These are phyloP conservation scores for Blastosporella zonata DNA, from an alignment of 1,284 basidiomycete species.

Conservation along the genomic window DNA sequence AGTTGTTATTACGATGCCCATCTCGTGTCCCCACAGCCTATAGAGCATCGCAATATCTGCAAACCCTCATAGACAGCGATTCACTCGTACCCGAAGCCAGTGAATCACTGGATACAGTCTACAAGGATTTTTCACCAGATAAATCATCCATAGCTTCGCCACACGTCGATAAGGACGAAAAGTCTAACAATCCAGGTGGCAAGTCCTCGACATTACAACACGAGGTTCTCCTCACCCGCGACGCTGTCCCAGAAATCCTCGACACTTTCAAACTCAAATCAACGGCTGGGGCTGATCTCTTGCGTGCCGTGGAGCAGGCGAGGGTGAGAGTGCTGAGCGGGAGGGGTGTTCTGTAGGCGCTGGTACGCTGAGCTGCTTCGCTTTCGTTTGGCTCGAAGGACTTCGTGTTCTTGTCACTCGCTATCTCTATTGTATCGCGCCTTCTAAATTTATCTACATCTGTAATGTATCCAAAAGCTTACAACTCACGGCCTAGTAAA, in stretches of 20 bases:
- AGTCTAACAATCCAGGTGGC: neutral
- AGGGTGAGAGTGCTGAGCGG: slow-evolving; percentile 29
- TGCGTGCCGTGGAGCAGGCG: slow-evolving; percentile 64
- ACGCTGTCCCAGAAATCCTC: slow-evolving; percentile 52
- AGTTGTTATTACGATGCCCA: neutral
- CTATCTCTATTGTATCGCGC: neutral
- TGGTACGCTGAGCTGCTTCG: neutral
- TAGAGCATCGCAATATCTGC: slow-evolving; percentile 67
- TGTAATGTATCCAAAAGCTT: too few relatives aligned
- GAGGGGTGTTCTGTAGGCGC: slow-evolving; percentile 15
- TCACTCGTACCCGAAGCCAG: slow-evolving; percentile 55
- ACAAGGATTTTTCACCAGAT: slow-evolving; percentile 37
- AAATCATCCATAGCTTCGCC: neutral
- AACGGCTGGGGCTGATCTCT: slow-evolving; percentile 48
- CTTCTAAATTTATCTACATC: neutral
- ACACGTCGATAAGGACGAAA: slow-evolving; percentile 16
- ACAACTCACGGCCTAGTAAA: too few relatives aligned
- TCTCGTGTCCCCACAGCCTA: slow-evolving; percentile 48
- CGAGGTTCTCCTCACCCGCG: slow-evolving; percentile 45
- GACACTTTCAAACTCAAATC: slow-evolving; percentile 44
- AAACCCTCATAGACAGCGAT: slow-evolving; percentile 52
- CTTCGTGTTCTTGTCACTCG: neutral
- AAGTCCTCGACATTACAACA: slow-evolving; percentile 20
- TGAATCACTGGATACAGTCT: slow-evolving; percentile 54
- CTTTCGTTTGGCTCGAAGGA: neutral